Percentiles rank a stretch among this genome's conserved stretches.
Conservation (phyloP, 2,329 filamentous ascomycete species). For the Phialophora tarda region DNA sequence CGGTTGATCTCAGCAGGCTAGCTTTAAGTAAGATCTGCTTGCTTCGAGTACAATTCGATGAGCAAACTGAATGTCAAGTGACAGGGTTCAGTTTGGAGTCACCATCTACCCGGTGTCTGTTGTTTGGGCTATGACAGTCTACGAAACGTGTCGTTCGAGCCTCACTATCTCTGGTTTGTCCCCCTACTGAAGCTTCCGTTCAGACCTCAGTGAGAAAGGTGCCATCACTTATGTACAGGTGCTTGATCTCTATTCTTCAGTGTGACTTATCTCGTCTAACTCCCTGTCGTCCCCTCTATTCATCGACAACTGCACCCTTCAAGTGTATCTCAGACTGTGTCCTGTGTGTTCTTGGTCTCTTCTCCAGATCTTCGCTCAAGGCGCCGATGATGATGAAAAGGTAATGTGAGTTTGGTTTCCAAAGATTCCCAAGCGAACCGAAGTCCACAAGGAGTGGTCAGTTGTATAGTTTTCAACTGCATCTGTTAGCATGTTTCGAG, state of each 20-base stretch:
- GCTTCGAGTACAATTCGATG: not conserved
- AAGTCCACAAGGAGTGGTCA: conserved; percentile 75
- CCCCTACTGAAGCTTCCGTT: not conserved
- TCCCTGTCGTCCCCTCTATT: not conserved
- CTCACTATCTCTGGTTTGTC: not conserved
- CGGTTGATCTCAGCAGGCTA: not conserved
- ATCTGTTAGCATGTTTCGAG: not conserved
- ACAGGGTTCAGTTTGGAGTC: not conserved
- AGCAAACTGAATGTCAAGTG: not conserved
- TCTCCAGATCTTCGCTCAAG: conserved; percentile 36
- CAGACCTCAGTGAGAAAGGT: not conserved
- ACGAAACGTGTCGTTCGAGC: not conserved
- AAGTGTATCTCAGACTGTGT: not conserved
- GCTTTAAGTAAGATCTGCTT: not conserved
- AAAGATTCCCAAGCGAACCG: conserved; percentile 79
- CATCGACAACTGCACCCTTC: not conserved
- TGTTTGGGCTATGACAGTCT: not conserved
- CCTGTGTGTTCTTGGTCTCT: conserved; percentile 25
- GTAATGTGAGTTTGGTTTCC: conserved; percentile 49
- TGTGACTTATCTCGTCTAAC: not conserved
- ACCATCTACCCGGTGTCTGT: not conserved
- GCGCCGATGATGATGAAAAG: conserved; percentile 39
- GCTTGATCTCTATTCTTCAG: not conserved
- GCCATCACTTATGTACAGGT: not conserved
- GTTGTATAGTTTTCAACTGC: conserved; percentile 75